Base-by-base conservation (phyloP, 352 stramenopile species). In the Pythium rhizo-oryzae region DNA sequence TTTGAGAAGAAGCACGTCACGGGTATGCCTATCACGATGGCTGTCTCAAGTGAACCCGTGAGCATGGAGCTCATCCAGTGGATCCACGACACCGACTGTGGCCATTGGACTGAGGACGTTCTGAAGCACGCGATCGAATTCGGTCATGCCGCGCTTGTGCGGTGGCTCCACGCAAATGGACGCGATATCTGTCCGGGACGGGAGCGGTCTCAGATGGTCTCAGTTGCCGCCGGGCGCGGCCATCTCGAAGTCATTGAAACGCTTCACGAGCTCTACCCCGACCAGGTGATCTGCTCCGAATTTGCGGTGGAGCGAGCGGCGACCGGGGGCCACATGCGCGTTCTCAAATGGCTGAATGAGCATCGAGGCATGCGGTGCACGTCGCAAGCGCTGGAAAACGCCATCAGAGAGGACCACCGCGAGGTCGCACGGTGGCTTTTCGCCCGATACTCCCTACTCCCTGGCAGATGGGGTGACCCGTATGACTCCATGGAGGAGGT, bases 51-150 rank as follows among this genome's bases (percentile, higher is more conserved):
- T 4, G 35, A 62, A 8, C 50, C 50, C 12, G n/a, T 39, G 24
- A 33, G 30, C n/a, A 12, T 56, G 12, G 28, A 56, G 2, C 18
- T 56, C 18, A 11, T 56, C 28, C 50, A 33, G 13, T 67, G 57
- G 47, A 52, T 62, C 56, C 56, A 62, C 41, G 37, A 62, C 23
- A 33, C 9, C 18, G 18, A 41, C n/a, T 44, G 35, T 18, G 53
- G 60, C 5, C 50, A 65, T 23, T 59, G 54, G 35, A 67, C 59
- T 3, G 41, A n/a, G 9, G 51, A 46, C 19, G 43, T 51, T 7
- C 39, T 59, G 19, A 16, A 30, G n/a, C 13, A 28, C 43, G 59
- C 54, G n/a, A n/a, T 56, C 50, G 15, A 16, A 7, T 18, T 25
- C 44, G 44, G 44, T 12, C 44, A 50, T 23, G 44, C 44, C 16